Percentiles rank a stretch among this genome's conserved stretches.
These are phyloP conservation scores for Phalaenopsis hybrid DNA, from an alignment of 116 monocot species.

Conservation along the genomic window DNA sequence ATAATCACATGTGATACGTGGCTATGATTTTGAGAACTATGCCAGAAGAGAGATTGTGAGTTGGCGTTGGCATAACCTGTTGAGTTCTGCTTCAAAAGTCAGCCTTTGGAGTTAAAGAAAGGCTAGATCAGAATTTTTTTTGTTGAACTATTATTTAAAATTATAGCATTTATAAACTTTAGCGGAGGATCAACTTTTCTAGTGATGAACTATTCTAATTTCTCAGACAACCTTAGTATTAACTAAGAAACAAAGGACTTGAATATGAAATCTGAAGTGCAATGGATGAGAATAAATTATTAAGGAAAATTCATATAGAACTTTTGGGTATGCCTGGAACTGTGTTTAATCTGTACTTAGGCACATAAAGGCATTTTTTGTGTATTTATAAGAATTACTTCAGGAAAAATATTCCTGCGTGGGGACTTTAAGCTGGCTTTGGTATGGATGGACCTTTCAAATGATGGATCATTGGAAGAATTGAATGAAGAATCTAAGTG, in stretches of 20 bases:
- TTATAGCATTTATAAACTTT: neutral
- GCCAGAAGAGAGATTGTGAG: neutral
- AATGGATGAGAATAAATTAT: neutral
- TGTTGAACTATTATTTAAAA: neutral
- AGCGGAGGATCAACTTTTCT: neutral
- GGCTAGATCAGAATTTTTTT: neutral
- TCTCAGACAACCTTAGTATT: neutral
- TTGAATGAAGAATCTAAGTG: neutral
- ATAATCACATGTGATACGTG: neutral
- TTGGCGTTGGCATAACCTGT: neutral
- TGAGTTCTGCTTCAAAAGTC: neutral
- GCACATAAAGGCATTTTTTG: neutral
- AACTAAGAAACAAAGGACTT: neutral
- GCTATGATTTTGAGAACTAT: neutral
- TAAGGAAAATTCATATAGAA: neutral
- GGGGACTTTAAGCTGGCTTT: neutral
- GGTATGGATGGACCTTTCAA: neutral
- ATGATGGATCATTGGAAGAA: slow-evolving; percentile 1
- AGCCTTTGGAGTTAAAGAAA: neutral
- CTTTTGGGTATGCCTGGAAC: neutral
- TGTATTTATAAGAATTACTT: neutral
- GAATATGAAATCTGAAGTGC: neutral
- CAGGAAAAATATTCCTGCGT: neutral
- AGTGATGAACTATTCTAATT: neutral
- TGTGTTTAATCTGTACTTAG: neutral